Conservation (phyloP, 2,329 filamentous ascomycete species). For the Colletotrichum orbiculare region DNA sequence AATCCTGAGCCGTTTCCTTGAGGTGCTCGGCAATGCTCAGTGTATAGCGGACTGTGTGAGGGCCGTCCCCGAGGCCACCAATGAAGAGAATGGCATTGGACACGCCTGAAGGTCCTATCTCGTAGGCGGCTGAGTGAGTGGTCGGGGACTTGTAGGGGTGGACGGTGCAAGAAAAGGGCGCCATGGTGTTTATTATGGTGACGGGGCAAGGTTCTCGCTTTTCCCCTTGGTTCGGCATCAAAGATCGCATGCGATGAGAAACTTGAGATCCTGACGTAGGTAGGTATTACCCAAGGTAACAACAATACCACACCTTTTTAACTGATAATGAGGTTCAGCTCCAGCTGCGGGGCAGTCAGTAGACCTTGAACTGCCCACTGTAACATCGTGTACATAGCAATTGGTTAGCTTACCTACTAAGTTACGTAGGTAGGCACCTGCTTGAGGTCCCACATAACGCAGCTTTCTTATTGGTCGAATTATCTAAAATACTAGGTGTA, state of each 20-base stretch:
- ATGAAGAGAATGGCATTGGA: constrained; percentile 75
- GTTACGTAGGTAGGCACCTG: too few species aligned
- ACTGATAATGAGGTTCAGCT: too few species aligned
- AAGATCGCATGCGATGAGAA: too few species aligned
- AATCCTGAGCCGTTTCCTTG: constrained; percentile 52
- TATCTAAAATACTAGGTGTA: too few species aligned
- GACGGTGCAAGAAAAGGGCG: constrained; percentile 49
- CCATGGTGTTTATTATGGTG: constrained; percentile 6
- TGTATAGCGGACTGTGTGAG: constrained; percentile 71
- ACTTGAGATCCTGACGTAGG: too few species aligned
- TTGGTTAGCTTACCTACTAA: too few species aligned
- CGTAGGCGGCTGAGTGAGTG: constrained; percentile 57
- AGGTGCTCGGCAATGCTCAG: constrained; percentile 58
- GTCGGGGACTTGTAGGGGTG: constrained; percentile 58
- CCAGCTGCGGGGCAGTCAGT: neutral
- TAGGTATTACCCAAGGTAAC: neutral
- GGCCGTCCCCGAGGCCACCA: constrained; percentile 76
- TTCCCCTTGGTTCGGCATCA: neutral
- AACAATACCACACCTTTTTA: too few species aligned
- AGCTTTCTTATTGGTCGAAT: too few species aligned
- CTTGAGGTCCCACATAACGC: too few species aligned
- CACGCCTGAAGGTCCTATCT: constrained; percentile 53
- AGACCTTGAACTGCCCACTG: neutral
- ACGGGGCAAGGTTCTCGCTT: neutral
- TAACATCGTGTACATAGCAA: too few species aligned